Conservation (phyloP, 108 stramenopile genomes). For the Skeletonema grethae region DNA sequence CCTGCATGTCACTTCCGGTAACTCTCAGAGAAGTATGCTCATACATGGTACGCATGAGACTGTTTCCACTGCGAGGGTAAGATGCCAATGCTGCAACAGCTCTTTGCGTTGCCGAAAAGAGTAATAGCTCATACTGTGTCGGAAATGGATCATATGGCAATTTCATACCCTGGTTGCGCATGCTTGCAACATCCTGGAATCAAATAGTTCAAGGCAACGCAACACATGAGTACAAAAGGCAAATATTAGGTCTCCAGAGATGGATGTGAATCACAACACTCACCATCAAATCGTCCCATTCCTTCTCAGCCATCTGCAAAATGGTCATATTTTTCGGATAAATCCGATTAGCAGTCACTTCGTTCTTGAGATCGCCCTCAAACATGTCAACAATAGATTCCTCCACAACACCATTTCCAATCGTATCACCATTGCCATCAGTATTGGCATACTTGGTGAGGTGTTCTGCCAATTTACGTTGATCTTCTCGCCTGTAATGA, state of each 20-base stretch:
- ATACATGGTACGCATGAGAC: slow-evolving; percentile 73
- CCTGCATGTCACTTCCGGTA: slow-evolving; percentile 91
- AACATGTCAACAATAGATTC: slow-evolving; percentile 20
- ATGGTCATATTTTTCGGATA: slow-evolving; percentile 53
- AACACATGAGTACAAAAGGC: neutral
- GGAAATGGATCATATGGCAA: slow-evolving; percentile 37
- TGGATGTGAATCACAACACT: slow-evolving; percentile 10
- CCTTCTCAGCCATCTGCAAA: slow-evolving; percentile 52
- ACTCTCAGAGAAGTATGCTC: slow-evolving; percentile 75
- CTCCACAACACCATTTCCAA: neutral
- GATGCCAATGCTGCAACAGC: slow-evolving; percentile 75
- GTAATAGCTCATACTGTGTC: slow-evolving; percentile 56
- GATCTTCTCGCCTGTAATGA: slow-evolving; percentile 21
- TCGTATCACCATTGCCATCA: neutral
- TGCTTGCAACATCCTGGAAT: slow-evolving; percentile 14
- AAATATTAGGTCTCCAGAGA: neutral
- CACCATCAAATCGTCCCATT: slow-evolving; percentile 60
- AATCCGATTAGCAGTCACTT: slow-evolving; percentile 19
- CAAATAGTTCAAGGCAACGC: neutral
- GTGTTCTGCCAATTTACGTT: neutral
- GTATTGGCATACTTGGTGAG: neutral
- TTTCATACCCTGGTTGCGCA: slow-evolving; percentile 19
- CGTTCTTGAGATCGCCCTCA: slow-evolving; percentile 30
- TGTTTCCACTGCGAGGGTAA: slow-evolving; percentile 85
- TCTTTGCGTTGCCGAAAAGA: slow-evolving; percentile 64